A percentile compares a stretch with the other conserved stretches of the same genome.
These are phyloP conservation scores for Bryum argenteum DNA, from an alignment of 225 moss, liverwort and hornwort genomes.

Conservation along the genomic window DNA sequence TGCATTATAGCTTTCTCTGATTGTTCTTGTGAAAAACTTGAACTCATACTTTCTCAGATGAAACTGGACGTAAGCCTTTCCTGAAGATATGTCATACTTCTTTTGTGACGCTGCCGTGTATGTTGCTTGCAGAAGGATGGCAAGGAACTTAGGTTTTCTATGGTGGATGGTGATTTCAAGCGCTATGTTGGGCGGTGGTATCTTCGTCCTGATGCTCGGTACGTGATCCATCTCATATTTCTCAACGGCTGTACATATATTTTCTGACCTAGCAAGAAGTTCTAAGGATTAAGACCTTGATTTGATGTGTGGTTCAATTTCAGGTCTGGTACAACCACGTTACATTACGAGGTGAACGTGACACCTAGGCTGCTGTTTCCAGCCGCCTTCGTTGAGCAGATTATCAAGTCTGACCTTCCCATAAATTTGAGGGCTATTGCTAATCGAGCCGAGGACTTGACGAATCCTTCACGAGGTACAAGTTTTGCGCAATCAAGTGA, in stretches of 20 bases:
- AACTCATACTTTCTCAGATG: neutral
- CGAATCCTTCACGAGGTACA: conserved; percentile 29
- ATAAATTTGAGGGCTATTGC: conserved; percentile 82
- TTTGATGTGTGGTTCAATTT: conserved; percentile 27
- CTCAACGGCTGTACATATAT: neutral
- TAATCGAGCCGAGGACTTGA: conserved; percentile 70
- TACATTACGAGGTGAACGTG: conserved; percentile 90
- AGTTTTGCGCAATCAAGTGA: conserved; percentile 27
- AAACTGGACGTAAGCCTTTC: too few species aligned
- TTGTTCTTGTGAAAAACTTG: neutral
- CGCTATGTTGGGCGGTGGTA: conserved; percentile 91
- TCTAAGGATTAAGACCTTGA: conserved; percentile 28
- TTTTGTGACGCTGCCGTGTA: conserved; percentile 1
- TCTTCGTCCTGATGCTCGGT: conserved; percentile 79
- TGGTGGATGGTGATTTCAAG: conserved; percentile 98
- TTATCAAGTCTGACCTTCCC: conserved; percentile 84
- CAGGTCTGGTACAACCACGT: conserved; percentile 64
- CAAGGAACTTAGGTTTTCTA: conserved; percentile 91
- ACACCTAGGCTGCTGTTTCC: conserved; percentile 88
- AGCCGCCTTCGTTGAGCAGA: conserved; percentile 86
- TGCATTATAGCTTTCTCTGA: neutral
- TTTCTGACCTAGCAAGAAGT: neutral
- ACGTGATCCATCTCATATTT: conserved; percentile 22
- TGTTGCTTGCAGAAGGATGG: conserved; percentile 63
- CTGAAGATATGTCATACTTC: conserved; percentile 4